Evolutionary conservation across 176 grass and related monocot species (phyloP).

Genomic region (Oryza punctata): DNA sequence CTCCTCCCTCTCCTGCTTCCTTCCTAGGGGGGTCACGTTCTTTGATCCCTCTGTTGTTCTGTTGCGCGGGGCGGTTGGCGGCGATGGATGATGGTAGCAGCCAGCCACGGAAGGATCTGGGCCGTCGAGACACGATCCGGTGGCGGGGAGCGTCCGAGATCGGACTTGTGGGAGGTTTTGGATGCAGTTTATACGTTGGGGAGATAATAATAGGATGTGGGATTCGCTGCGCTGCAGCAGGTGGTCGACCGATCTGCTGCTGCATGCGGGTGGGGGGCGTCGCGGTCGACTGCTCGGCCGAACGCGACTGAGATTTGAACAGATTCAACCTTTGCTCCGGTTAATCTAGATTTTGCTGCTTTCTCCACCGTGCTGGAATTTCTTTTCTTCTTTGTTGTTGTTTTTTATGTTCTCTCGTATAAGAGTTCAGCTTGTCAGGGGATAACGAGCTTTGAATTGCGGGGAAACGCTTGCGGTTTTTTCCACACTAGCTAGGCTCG

Average conservation of each 20-base stretch:
- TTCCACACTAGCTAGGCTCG: not conserved
- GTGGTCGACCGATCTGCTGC: not conserved
- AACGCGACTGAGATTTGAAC: not conserved
- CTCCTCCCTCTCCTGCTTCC: not conserved
- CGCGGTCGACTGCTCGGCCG: not conserved
- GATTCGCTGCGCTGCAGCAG: constrained; percentile 17
- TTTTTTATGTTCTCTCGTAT: not conserved
- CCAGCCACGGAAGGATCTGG: not conserved
- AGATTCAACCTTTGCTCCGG: too few relatives aligned
- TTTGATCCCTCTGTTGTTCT: constrained; percentile 32
- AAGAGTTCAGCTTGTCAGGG: not conserved
- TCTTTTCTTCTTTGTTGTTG: not conserved
- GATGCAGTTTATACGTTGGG: constrained; percentile 21
- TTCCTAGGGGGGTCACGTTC: constrained; percentile 26
- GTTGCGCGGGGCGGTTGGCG: not conserved
- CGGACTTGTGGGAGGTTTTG: constrained; percentile 35
- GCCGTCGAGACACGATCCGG: not conserved
- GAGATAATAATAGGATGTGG: not conserved
- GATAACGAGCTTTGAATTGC: constrained; percentile 18
- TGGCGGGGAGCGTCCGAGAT: constrained; percentile 19
- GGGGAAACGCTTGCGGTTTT: not conserved
- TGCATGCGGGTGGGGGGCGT: too few relatives aligned
- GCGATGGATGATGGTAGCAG: not conserved
- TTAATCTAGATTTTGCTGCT: not conserved
- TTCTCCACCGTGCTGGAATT: not conserved